Evolutionary conservation across 345 rosid species (phyloP), one percentile per base, ranked within the genome.

Genomic region (Brassica rapa): DNA sequence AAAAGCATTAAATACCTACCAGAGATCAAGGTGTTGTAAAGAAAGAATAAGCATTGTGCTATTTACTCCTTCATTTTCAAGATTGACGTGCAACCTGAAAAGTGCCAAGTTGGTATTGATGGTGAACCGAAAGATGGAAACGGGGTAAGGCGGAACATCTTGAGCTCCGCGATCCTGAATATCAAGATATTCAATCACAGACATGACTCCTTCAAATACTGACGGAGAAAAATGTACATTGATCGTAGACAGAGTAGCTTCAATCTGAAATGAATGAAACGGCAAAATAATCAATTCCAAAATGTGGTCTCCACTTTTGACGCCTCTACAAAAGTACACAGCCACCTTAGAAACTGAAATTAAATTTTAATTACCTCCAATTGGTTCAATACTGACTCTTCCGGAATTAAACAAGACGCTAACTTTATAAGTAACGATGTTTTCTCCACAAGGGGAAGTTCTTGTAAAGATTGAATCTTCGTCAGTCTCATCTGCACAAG

Each of bases 1-100:
- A 37, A 35, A 12, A 67, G 14, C 11, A 68, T 59, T 29, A 70
- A 24, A 49, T 55, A 77, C 87, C 51, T 84, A 94, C 98, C 98
- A 25, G 76, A 86, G 69, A 81, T 87, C 85, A 46, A 84, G 62
- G 68, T 80, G 83, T 11, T 80, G 83, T 60, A 87, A 70, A 73
- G 87, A 78, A 80, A 94, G 70, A 69, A 60, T 43, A 66, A 91
- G 75, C 16, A 76, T 66, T 70, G 88, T 83, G 84, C 89, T 86
- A 75, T 85, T 82, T 77, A 84, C 91, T 84, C 84, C 88, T 79
- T 83, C 87, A 86, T 89, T 87, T 75, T 80, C 93, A 81, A 94
- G 89, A 86, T 90, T 85, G 80, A 90, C 68, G 62, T 80, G 83
- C 37, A 88, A 68, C 81, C 72, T 85, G 55, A 86, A 70, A 21